Evolutionary conservation across 176 grass and related monocot genomes (phyloP), one percentile per base, ranked within the genome.

Genomic region (Rhynchospora pubera): DNA sequence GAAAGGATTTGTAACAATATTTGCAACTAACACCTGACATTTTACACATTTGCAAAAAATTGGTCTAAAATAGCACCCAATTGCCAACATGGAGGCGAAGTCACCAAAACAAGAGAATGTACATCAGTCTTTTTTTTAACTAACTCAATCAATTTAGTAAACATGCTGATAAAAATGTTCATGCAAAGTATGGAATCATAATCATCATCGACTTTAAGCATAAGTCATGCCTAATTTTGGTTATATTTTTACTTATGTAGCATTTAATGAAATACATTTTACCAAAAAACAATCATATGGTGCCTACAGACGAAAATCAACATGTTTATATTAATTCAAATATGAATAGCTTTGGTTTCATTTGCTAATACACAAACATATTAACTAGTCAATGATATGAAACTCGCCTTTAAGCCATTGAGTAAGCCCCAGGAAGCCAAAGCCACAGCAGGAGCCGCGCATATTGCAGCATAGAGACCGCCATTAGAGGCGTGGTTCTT

Each of bases 371-470:
- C 6, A 69, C 4, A 19, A 44, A 69, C 34, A 44, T 44, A 69
- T 9, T 44, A 44, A 44, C 5, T 16, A 67, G 64, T 67, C 14
- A 23, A 10, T 66, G 10, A 3, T 13, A 39, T 23, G 3, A 53
- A 45, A 64, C n/a, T 56, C n/a, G 92, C 96, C 89, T 98, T 98
- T 83, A 94, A 16, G 13, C 92, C 96, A 56, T 98, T 93, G 51
- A 98, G 96, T 60, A 94, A 75, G 51, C 96, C 92, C 96, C 96
- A 98, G 15, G 93, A 84, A 23, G 85, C 92, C 18, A 94, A 72
- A 1, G 90, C 87, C 52, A 89, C 90, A 3, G 92, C 87, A 0
- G 92, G 88, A 7, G 92, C 87, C 0, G 90, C 90, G 23, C 90
- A 98, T 47, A 98, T 94, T 77, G 92, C 96, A 1, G 85, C 89